Base-by-base conservation (phyloP, 2,329 filamentous ascomycete species). In the Xylaria digitata region DNA sequence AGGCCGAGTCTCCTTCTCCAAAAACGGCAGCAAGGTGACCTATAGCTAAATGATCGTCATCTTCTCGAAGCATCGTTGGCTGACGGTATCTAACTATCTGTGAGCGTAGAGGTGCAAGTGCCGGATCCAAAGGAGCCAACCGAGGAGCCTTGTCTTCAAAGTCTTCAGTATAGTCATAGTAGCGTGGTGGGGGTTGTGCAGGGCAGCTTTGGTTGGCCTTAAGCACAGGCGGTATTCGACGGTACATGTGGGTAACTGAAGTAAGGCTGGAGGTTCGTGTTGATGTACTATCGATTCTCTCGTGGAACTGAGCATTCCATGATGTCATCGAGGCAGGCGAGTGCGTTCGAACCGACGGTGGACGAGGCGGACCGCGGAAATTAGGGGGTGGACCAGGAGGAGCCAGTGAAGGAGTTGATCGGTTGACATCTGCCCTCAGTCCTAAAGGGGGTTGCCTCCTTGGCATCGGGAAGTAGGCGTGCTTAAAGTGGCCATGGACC, bases 151-250 rank as follows among this genome's bases (percentile, higher is more conserved):
- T 75, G 50, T 73, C 77, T 19, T 85, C 82, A 58, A 86, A 86
- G 2, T 80, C 82, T 69, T 86, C 85, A 19, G 79, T 83, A 71
- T 86, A 86, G 71, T 87, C 85, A 67, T 86, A 86, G 71, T 85
- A 86, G 45, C 49, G 82, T 78, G 65, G 79, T 72, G 42, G 71
- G 63, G 52, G 76, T 70, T 62, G 75, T 32, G 63, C 65, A 60
- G 63, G 69, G 45, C 66, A 68, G 55, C 23, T 71, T 63, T 63
- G 73, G 56, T 50, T 63, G n/a, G 26, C 42, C 54, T 66, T 78
- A n/a, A 77, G 66, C 34, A 72, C 65, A 42, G 73, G 75, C 3
- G 72, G 75, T 40, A 70, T 70, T 21, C 71, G 75, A 48, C 75
- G 77, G 60, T 86, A 85, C 79, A 84, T 82, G 64, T 85, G 82